Conservation (phyloP, 2,329 filamentous ascomycete species). For the Fusarium beomiforme region DNA sequence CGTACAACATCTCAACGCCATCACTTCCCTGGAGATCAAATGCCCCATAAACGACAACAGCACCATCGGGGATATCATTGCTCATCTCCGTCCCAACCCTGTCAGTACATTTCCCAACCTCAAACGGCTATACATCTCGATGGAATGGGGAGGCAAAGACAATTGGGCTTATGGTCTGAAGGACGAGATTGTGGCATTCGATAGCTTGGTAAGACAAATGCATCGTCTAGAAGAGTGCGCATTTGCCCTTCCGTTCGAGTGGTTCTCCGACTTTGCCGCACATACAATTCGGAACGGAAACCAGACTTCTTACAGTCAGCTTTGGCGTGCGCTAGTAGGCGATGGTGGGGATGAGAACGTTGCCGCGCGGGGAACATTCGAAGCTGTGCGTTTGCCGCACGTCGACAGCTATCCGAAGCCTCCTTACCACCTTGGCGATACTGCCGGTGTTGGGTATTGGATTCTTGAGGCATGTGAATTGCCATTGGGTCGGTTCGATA, state of each 20-base stretch:
- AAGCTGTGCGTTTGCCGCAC: neutral
- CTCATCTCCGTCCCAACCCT: neutral
- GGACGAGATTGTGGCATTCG: neutral
- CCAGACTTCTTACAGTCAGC: neutral
- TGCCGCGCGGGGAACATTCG: neutral
- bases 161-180: neutral
- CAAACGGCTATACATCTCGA: neutral
- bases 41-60: neutral
- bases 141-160: neutral
- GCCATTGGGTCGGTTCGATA: neutral
- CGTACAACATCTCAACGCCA: neutral
- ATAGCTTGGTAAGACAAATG: neutral
- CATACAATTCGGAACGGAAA: neutral
- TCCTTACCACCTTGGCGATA: neutral
- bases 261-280: neutral
- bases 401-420: conserved; percentile 3
- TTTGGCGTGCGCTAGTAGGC: neutral
- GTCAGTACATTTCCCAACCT: neutral
- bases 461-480: neutral
- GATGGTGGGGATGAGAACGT: too few relatives aligned
- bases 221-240: neutral
- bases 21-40: conserved; percentile 10
- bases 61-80: neutral
- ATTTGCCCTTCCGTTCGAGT: neutral
- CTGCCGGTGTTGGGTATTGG: neutral